These are phyloP conservation scores for Phytophthora meadii DNA, from an alignment of 352 stramenopile species.

Conservation along the genomic window DNA sequence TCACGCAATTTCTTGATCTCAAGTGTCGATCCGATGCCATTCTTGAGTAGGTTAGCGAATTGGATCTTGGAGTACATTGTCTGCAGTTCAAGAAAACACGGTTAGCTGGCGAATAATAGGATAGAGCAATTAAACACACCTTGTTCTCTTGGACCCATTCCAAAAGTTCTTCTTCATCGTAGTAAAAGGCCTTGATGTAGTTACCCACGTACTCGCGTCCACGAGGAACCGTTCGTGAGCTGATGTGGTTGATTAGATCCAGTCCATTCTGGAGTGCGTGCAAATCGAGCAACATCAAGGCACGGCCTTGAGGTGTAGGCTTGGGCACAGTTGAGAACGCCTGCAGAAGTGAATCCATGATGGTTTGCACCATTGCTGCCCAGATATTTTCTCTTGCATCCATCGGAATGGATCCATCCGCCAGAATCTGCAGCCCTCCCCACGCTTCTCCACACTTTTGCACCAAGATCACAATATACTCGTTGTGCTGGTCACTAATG, in stretches of 20 bases:
- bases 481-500: constrained; percentile 75
- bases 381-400: constrained; percentile 82
- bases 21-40: constrained; percentile 65
- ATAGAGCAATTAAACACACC: constrained; percentile 36
- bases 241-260: constrained; percentile 84
- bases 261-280: constrained; percentile 88
- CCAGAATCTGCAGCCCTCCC: constrained; percentile 73
- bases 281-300: constrained; percentile 98
- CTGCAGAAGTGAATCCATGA: constrained; percentile 92
- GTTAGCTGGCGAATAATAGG: constrained; percentile 1
- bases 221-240: constrained; percentile 48
- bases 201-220: constrained; percentile 76
- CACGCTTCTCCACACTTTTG: constrained; percentile 83
- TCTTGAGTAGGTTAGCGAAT: constrained; percentile 71
- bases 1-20: constrained; percentile 61
- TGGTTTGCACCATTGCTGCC: constrained; percentile 78
- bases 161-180: constrained; percentile 81
- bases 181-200: constrained; percentile 93
- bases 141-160: constrained; percentile 85
- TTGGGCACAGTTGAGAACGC: constrained; percentile 90
- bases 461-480: constrained; percentile 84
- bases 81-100: constrained; percentile 36
- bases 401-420: constrained; percentile 69
- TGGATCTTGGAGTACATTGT: constrained; percentile 63
- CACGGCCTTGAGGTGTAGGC: constrained; percentile 95